These are phyloP conservation scores for Populus simonii DNA, from an alignment of 345 rosid species.

Conservation along the genomic window DNA sequence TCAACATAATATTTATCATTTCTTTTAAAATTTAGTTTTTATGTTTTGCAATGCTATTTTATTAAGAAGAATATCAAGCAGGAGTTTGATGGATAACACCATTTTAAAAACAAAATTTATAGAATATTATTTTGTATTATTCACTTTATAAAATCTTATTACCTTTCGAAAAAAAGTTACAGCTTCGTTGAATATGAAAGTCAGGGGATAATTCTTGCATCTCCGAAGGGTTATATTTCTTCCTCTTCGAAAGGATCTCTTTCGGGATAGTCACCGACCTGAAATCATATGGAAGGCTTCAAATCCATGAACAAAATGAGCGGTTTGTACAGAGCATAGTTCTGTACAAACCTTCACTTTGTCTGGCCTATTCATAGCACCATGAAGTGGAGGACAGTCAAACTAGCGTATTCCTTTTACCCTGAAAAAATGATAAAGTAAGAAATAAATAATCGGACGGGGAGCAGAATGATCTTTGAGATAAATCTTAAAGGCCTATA, in stretches of 20 bases:
- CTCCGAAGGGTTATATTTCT: constrained; percentile 44
- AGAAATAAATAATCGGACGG: not conserved
- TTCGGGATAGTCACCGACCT: constrained; percentile 94
- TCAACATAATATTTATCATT: too few species aligned
- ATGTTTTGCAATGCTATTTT: too few species aligned
- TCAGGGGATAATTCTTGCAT: not conserved
- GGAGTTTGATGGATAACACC: too few species aligned
- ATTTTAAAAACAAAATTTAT: too few species aligned
- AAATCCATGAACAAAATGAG: constrained; percentile 1
- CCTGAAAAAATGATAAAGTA: constrained; percentile 36
- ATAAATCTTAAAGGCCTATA: not conserved
- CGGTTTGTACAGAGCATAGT: not conserved
- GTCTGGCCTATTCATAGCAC: constrained; percentile 83
- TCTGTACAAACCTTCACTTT: constrained; percentile 70
- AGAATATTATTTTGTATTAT: too few species aligned
- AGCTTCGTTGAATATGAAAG: not conserved
- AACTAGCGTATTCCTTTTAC: constrained; percentile 77
- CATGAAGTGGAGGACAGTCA: constrained; percentile 71
- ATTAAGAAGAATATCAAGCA: too few species aligned
- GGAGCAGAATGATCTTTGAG: not conserved
- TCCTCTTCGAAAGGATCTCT: constrained; percentile 79
- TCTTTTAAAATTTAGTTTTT: too few species aligned
- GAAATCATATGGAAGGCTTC: constrained; percentile 10
- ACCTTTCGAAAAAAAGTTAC: too few species aligned
- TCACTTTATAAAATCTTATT: too few species aligned